Evolutionary conservation across 1,139 yeast genomes (phyloP).

Genomic region (Nadsonia commutata): DNA sequence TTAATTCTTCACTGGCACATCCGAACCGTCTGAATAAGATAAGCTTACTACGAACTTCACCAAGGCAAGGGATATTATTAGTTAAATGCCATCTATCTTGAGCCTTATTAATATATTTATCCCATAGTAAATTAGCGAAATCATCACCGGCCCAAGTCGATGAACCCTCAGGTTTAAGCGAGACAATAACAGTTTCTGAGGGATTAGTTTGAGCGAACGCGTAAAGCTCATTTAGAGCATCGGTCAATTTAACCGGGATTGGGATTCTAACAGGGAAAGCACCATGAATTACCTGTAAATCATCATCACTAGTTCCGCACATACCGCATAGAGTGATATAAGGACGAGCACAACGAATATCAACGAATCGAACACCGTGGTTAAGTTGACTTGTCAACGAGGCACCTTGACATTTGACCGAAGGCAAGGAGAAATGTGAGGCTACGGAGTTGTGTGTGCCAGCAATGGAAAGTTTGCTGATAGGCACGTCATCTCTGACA

Average conservation of each 20-base stretch:
- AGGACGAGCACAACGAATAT: slow-evolving; percentile 49
- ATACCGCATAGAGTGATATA: slow-evolving; percentile 25
- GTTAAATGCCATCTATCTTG: slow-evolving; percentile 49
- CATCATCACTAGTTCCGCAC: slow-evolving; percentile 28
- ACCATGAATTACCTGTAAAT: slow-evolving; percentile 60
- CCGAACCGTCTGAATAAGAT: slow-evolving; percentile 61
- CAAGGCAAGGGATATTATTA: slow-evolving; percentile 40
- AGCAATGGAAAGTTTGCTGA: slow-evolving; percentile 50
- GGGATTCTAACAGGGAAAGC: slow-evolving; percentile 58
- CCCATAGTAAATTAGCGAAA: slow-evolving; percentile 52
- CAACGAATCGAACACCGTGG: slow-evolving; percentile 63
- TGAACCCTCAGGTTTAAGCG: slow-evolving; percentile 65
- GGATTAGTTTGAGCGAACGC: slow-evolving; percentile 37
- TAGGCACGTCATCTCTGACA: slow-evolving; percentile 35
- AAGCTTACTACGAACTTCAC: slow-evolving; percentile 54
- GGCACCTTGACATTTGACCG: slow-evolving; percentile 65
- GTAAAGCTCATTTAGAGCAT: slow-evolving; percentile 42
- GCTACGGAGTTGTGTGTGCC: slow-evolving; percentile 80
- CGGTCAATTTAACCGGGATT: slow-evolving; percentile 37
- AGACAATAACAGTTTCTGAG: slow-evolving; percentile 51
- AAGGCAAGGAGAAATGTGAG: slow-evolving; percentile 57
- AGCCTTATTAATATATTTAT: slow-evolving; percentile 36
- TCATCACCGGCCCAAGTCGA: slow-evolving; percentile 52
- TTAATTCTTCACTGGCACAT: slow-evolving; percentile 32
- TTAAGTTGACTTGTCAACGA: slow-evolving; percentile 46